phyloP scores from a whole-genome alignment of 495 filamentous ascomycete species.

The Penicillium fimorum region DNA sequence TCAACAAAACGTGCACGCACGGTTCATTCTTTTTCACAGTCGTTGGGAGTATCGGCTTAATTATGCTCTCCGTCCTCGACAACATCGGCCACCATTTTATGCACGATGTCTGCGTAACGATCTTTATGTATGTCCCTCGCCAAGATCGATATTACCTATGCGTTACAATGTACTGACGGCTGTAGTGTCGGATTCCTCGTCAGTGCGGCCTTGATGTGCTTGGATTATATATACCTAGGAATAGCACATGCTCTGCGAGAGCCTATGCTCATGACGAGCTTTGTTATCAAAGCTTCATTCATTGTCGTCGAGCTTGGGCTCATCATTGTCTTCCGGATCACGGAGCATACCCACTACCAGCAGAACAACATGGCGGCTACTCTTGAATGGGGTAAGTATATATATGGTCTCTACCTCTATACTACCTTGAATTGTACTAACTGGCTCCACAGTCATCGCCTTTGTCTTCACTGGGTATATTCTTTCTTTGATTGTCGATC shows the following conservation, averaged over 20 bases:
- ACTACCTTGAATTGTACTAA: background rate
- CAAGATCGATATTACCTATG: background rate
- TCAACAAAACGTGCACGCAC: slow-evolving; percentile 17
- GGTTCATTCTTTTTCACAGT: slow-evolving; percentile 20
- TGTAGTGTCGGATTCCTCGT: slow-evolving; percentile 18
- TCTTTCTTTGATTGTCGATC: slow-evolving; percentile 22
- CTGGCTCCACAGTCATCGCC: slow-evolving; percentile 13
- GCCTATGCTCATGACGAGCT: slow-evolving; percentile 21
- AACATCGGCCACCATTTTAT: slow-evolving; percentile 18
- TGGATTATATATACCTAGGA: slow-evolving; percentile 21
- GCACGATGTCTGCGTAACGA: slow-evolving; percentile 21
- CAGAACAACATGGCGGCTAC: slow-evolving; percentile 21
- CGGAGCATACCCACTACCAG: slow-evolving; percentile 9
- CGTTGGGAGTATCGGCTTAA: slow-evolving; percentile 18
- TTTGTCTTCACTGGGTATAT: slow-evolving; percentile 25
- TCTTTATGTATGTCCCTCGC: slow-evolving; percentile 20
- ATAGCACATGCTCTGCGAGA: slow-evolving; percentile 12
- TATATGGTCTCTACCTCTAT: background rate
- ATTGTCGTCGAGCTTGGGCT: slow-evolving; percentile 22
- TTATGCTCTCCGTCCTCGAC: slow-evolving; percentile 22
- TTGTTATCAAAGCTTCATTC: slow-evolving; percentile 23
- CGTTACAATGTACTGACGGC: slow-evolving; percentile 6
- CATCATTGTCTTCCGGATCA: slow-evolving; percentile 21
- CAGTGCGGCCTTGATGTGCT: slow-evolving; percentile 20
- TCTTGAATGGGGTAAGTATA: slow-evolving; percentile 21